These are phyloP conservation scores for Aspergillus ostianus DNA, from an alignment of 495 filamentous ascomycete species.

Conservation along the genomic window DNA sequence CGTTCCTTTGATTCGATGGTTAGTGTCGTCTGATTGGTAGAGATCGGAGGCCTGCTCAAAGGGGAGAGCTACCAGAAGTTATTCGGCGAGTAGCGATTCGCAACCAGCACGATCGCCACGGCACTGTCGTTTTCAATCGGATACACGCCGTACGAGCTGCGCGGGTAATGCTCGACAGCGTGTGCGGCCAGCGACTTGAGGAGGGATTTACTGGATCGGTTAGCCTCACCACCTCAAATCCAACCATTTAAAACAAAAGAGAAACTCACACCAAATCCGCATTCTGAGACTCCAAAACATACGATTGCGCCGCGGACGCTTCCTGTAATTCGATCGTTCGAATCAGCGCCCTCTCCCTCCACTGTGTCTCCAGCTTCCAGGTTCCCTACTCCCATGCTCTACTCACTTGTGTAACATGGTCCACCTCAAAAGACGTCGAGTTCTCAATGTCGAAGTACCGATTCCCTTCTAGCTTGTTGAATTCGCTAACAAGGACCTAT, in stretches of 20 bases:
- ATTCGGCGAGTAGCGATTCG: constrained; percentile 94
- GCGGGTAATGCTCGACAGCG: constrained; percentile 85
- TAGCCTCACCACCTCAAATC: constrained; percentile 1
- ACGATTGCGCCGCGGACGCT: constrained; percentile 77
- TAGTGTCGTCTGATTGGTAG: neutral
- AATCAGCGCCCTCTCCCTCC: constrained; percentile 7
- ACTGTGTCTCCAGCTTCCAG: neutral
- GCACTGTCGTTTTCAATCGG: constrained; percentile 70
- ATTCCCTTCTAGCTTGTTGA: constrained; percentile 74
- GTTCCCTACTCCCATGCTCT: neutral
- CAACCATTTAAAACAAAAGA: neutral
- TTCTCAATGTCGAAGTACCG: constrained; percentile 88
- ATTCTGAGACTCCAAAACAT: constrained; percentile 76
- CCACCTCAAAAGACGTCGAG: constrained; percentile 79
- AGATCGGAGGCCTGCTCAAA: neutral
- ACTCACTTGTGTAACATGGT: constrained; percentile 74
- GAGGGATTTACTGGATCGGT: constrained; percentile 56
- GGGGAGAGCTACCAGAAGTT: constrained; percentile 79
- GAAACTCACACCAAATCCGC: constrained; percentile 70
- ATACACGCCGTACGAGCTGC: constrained; percentile 75
- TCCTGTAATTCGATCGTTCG: constrained; percentile 49
- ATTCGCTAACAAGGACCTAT: constrained; percentile 81
- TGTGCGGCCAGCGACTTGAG: constrained; percentile 75
- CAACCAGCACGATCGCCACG: constrained; percentile 79
- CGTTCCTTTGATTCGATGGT: constrained; percentile 61